Base-by-base conservation (phyloP, 768 basidiomycete genomes). In the Suillus americanus region DNA sequence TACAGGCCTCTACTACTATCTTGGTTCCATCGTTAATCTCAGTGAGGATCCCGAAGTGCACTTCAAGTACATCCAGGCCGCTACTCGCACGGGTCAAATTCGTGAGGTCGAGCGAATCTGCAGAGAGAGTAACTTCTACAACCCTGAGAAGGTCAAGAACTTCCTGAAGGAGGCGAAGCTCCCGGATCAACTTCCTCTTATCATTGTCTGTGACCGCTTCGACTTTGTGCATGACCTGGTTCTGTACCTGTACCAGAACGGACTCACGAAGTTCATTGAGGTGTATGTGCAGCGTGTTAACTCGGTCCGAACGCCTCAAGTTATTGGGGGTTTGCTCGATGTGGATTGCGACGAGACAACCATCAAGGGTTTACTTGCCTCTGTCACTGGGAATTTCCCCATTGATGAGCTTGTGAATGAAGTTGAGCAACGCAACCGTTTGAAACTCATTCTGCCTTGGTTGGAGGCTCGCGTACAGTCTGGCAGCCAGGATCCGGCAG, bases 121-220 rank as follows among this genome's bases (percentile, higher is more conserved):
- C 75, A 85, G 97, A 62, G 97, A 99, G 81, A 95, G 92, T 77
- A 98, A 99, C 79, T 83, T 82, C 79, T 99, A 99, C 85, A 98
- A 96, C 78, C 94, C 97, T 1, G 97, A 99, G 82, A 99, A 99
- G 79, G 97, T 99, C 86, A 99, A 99, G 85, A 99, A 99, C 80
- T 99, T 98, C 90, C 88, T 98, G 77, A 98, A 98, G 79, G 97
- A 99, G 74, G 96, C 97, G 72, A 96, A 97, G 73, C 89, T 99
- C 35, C 80, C 89, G 43, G 97, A 99, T 74, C 97, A 99, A 75
- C 88, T 99, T 43, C 97, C 97, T 5, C 89, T 99, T 70, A 99
- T 99, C 82, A 99, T 99, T 69, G 97, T 99, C 71, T 99, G 97
- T 85, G 97, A 99, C 76, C 95, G 97, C 45, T 99, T 99, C 84